Evolutionary conservation across 2,329 filamentous ascomycete genomes (phyloP), one percentile per base, ranked within the genome.

Genomic region (Penicillium italicum): DNA sequence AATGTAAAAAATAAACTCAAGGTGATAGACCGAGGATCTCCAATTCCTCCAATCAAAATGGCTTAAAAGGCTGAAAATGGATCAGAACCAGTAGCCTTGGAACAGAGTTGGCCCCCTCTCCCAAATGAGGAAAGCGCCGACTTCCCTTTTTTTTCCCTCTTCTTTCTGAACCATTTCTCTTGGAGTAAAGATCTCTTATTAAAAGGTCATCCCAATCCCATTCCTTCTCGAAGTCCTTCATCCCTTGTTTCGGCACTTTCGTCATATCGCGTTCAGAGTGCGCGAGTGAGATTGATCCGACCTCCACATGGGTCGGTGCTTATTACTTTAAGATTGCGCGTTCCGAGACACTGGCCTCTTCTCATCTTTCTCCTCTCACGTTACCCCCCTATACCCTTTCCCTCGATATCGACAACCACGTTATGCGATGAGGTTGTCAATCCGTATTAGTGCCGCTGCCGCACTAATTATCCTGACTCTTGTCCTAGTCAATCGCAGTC

Each of bases 381-480:
- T 42, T 47, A 26, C 45, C 40, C 55, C 56, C 38, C 26, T n/a
- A 26, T 52, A 50, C 40, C 45, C 43, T 47, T 44, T 46, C 47
- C 49, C 49, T 34, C 33, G n/a, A 33, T 40, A 24, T 18, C 38
- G 11, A 43, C 38, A 36, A 58, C 43, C 53, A 50, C 54, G 60
- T 58, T 37, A 63, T 64, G 63, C 61, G 50, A 65, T 65, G 63
- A 65, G 63, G 59, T 48, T 64, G 53, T 62, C 60, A 63, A 50
- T 62, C n/a, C 60, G 69, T 59, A 57, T 63, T 62, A 68, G 63
- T 60, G 68, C 57, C 58, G 68, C 64, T 54, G 65, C 66, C 51
- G 66, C 62, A 59, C 65, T 72, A 46, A 64, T 72, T 49, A 61
- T 71, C 59, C 33, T 69, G 55, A 49, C 62, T 50, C 56, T 72